Evolutionary conservation across 495 filamentous ascomycete genomes (phyloP).

Genomic region (Staphylotrichum longicolle): DNA sequence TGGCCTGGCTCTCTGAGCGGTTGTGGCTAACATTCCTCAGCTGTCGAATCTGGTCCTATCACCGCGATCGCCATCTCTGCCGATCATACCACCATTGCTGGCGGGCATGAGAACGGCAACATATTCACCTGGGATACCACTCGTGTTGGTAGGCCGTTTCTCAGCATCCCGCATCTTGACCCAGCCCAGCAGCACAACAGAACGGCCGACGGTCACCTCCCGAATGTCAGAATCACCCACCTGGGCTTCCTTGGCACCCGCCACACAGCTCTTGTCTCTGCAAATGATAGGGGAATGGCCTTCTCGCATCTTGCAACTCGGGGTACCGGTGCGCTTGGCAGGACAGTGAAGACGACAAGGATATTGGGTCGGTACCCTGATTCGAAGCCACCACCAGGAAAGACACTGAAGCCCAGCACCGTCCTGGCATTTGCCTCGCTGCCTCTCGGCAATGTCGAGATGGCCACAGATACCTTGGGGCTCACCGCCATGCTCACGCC

Average conservation of each 20-base stretch:
- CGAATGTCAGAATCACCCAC: conserved; percentile 75
- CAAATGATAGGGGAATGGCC: conserved; percentile 92
- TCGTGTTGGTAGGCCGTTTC: conserved; percentile 76
- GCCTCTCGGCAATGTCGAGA: conserved; percentile 87
- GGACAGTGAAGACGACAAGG: conserved; percentile 83
- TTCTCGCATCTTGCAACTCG: conserved; percentile 95
- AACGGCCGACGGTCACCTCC: conserved; percentile 75
- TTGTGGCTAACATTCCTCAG: conserved; percentile 46
- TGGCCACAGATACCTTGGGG: conserved; percentile 82
- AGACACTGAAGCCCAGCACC: conserved; percentile 85
- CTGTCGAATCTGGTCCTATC: conserved; percentile 84
- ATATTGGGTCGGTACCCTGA: conserved; percentile 90
- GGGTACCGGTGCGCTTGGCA: conserved; percentile 79
- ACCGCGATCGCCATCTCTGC: conserved; percentile 88
- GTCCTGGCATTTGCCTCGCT: conserved; percentile 89
- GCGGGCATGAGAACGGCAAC: conserved; percentile 82
- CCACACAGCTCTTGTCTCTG: conserved; percentile 96
- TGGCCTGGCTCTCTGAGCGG: background rate
- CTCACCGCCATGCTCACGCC: conserved; percentile 95
- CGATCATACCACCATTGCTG: conserved; percentile 86
- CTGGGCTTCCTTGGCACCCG: conserved; percentile 92
- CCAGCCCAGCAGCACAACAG: conserved; percentile 60
- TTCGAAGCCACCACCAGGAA: conserved; percentile 50
- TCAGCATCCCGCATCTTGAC: conserved; percentile 78
- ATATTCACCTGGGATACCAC: conserved; percentile 98